Evolutionary conservation across 2,329 filamentous ascomycete species (phyloP).

Genomic region (Colletotrichum viniferum): DNA sequence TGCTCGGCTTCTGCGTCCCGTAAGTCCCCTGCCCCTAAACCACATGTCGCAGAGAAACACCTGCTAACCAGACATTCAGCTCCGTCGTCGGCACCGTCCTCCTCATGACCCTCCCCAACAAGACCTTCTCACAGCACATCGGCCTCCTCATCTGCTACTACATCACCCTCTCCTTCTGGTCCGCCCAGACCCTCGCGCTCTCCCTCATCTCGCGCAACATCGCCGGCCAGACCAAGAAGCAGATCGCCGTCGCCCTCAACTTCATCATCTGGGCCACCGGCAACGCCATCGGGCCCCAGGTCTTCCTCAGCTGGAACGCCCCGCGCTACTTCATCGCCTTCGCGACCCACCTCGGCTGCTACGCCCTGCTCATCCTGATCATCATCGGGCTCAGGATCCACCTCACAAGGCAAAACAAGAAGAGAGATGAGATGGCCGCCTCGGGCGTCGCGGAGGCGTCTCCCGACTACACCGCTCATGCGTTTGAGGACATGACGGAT

Average conservation of each 20-base stretch:
- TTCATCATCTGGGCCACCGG: conserved; percentile 73
- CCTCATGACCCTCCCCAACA: conserved; percentile 70
- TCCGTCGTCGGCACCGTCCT: conserved; percentile 75
- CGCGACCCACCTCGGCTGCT: conserved; percentile 72
- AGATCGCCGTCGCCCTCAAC: conserved; percentile 69
- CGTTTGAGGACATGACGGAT: conserved; percentile 69
- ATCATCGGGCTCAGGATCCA: conserved; percentile 64
- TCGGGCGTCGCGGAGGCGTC: conserved; percentile 43
- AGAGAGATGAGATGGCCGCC: conserved; percentile 53
- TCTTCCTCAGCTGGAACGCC: conserved; percentile 63
- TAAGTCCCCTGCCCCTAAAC: conserved; percentile 40
- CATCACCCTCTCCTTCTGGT: conserved; percentile 79
- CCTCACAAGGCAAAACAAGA: conserved; percentile 61
- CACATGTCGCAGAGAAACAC: background rate
- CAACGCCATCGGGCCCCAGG: conserved; percentile 71
- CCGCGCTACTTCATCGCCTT: conserved; percentile 75
- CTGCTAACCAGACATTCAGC: conserved; percentile 34
- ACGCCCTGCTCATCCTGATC: conserved; percentile 61
- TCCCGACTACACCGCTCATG: conserved; percentile 50
- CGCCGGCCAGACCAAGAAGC: conserved; percentile 77
- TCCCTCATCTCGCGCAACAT: conserved; percentile 73
- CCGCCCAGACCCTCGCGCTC: conserved; percentile 69
- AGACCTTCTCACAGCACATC: conserved; percentile 60
- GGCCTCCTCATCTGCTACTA: conserved; percentile 78
- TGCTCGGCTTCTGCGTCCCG: conserved; percentile 70